Evolutionary conservation across 768 basidiomycete genomes (phyloP).

Genomic region (Collybia mongolica): DNA sequence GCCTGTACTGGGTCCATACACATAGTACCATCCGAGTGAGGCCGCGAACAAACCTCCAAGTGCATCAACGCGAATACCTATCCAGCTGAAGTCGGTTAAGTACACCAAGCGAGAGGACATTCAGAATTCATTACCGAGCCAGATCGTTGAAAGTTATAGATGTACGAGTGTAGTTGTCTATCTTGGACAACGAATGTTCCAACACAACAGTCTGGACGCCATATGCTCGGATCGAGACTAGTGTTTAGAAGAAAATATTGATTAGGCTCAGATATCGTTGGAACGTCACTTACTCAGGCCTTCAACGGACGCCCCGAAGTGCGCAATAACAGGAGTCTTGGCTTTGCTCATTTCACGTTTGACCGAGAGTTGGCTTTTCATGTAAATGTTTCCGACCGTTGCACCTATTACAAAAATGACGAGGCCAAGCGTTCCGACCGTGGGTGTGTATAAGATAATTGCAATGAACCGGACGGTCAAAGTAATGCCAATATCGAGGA

Average conservation of each 20-base stretch:
- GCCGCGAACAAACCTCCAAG: slow-evolving; percentile 55
- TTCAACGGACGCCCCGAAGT: slow-evolving; percentile 52
- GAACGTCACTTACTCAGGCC: slow-evolving; percentile 40
- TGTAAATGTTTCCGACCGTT: slow-evolving; percentile 38
- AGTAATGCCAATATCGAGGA: slow-evolving; percentile 9
- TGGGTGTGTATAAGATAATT: slow-evolving; percentile 10
- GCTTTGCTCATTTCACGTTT: slow-evolving; percentile 47
- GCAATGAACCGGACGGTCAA: slow-evolving; percentile 11
- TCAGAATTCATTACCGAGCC: slow-evolving; percentile 1
- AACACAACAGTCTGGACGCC: slow-evolving; percentile 49
- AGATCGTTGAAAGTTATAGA: slow-evolving; percentile 48
- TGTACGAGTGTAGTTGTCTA: slow-evolving; percentile 49
- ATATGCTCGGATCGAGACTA: slow-evolving; percentile 63
- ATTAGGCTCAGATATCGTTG: not conserved
- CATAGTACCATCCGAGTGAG: slow-evolving; percentile 49
- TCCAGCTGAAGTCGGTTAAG: slow-evolving; percentile 21
- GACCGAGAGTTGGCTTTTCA: slow-evolving; percentile 43
- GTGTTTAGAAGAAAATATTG: not conserved
- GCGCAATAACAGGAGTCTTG: slow-evolving; percentile 24
- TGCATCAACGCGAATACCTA: slow-evolving; percentile 50
- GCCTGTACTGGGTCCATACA: slow-evolving; percentile 47
- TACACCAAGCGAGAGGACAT: not conserved
- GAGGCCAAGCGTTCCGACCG: slow-evolving; percentile 5
- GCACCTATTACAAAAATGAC: slow-evolving; percentile 31
- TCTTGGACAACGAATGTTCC: slow-evolving; percentile 39